Evolutionary conservation across 2,329 filamentous ascomycete species (phyloP), one percentile per base, ranked within the genome.

Genomic region (Aspergillus quadrilineatus): DNA sequence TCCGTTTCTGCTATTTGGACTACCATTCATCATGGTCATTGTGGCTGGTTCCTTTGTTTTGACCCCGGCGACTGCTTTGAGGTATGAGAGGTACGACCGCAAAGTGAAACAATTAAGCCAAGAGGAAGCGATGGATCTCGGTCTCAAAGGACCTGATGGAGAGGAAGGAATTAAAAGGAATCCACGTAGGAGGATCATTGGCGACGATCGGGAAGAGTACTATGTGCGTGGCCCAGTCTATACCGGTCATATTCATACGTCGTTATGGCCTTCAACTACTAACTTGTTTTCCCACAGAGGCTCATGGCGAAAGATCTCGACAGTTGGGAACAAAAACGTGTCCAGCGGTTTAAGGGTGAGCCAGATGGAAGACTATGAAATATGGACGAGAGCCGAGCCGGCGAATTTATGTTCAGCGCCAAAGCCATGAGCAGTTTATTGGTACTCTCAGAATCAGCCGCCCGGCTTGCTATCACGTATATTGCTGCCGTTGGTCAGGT

Each of bases 241-340:
- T 14, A 6, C 41, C 26, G n/a, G 14, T 6, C 37, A 36, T n/a
- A 17, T 10, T 15, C 4, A 17, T 14, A 12, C 14, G 34, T 37
- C 12, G 22, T 37, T 12, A 12, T 14, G 5, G 9, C 6, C 50
- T 22, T n/a, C 29, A 22, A 50, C 36, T 37, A 39, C 63, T 69
- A 55, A 67, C 48, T 28, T 17, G 12, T 52, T 43, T 49, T 7
- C 51, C 28, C 37, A 56, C 73, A 94, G 89, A 85, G 86, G 76
- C 79, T 90, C 39, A 89, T 90, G 65, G 89, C 90, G 32, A 96
- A 95, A 74, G 94, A 97, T 70, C 77, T 97, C 59, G 93, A 99
- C 68, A 84, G 91, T 69, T 99, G 94, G 94, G 93, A 97, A 73
- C 94, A 97, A 77, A 95, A 94, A 76, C 86, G 95, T 52, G 92